Percentiles rank a stretch among this genome's conserved stretches.
Conservation (phyloP, 169 alveolate species). For the Cryptosporidium bovis region DNA sequence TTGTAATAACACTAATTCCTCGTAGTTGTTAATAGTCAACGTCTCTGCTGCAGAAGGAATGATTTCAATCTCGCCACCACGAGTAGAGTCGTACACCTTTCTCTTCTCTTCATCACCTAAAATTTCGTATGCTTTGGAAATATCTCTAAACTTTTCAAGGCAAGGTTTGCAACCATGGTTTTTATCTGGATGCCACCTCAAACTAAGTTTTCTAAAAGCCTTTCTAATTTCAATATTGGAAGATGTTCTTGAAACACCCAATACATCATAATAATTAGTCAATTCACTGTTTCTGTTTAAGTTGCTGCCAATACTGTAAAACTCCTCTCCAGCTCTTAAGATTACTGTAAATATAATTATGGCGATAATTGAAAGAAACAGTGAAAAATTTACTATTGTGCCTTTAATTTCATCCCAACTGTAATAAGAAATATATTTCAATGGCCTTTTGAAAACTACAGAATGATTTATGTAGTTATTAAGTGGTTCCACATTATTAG, state of each 20-base stretch:
- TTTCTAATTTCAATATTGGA: conserved; percentile 83
- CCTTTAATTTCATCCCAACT: conserved; percentile 34
- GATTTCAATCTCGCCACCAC: conserved; percentile 77
- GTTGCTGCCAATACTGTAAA: conserved; percentile 24
- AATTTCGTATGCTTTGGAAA: conserved; percentile 89
- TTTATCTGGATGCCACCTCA: conserved; percentile 88
- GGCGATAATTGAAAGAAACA: conserved; percentile 4
- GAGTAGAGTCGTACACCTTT: conserved; percentile 83
- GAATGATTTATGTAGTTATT: neutral
- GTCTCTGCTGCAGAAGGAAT: conserved; percentile 79
- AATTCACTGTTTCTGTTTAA: conserved; percentile 70
- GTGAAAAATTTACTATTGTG: conserved; percentile 13
- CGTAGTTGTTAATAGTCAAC: conserved; percentile 72
- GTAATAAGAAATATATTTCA: neutral
- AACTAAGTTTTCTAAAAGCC: conserved; percentile 83
- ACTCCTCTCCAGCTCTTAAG: conserved; percentile 67
- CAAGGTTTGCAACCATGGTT: conserved; percentile 83
- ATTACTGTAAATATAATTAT: conserved; percentile 11
- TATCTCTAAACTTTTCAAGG: conserved; percentile 82
- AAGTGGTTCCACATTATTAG: neutral
- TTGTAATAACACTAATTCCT: conserved; percentile 70
- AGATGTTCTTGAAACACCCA: conserved; percentile 82
- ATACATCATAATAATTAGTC: conserved; percentile 84
- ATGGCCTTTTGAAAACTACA: neutral
- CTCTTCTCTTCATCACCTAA: conserved; percentile 86